Conservation (phyloP, 2,329 filamentous ascomycete species). For the Pezicula neosporulosa region DNA sequence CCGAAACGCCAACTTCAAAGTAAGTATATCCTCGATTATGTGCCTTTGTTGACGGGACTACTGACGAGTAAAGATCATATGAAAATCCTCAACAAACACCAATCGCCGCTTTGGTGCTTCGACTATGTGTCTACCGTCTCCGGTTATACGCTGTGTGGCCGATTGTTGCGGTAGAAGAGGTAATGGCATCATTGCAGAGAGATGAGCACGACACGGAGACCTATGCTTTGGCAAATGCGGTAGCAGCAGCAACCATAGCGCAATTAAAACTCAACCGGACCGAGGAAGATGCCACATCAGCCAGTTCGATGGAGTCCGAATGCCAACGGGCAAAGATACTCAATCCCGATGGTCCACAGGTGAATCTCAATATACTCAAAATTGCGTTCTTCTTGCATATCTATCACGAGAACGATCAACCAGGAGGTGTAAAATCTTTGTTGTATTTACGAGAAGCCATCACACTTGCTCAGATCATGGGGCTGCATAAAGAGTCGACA, state of each 20-base stretch:
- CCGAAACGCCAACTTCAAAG: no score
- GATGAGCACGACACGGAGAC: slow-evolving; percentile 31
- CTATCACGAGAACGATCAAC: slow-evolving; percentile 45
- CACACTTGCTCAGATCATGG: slow-evolving; percentile 47
- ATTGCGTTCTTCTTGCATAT: slow-evolving; percentile 50
- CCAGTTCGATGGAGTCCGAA: slow-evolving; percentile 32
- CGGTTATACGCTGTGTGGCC: slow-evolving; percentile 50
- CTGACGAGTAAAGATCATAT: background rate
- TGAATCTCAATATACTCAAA: slow-evolving; percentile 38
- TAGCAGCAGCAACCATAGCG: slow-evolving; percentile 44
- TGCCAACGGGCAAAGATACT: slow-evolving; percentile 29
- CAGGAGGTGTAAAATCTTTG: slow-evolving; percentile 43
- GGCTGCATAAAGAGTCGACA: slow-evolving; percentile 40
- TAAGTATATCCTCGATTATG: no score
- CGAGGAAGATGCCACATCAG: slow-evolving; percentile 26
- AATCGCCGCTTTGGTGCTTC: slow-evolving; percentile 15
- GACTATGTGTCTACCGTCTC: slow-evolving; percentile 35
- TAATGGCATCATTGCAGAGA: slow-evolving; percentile 34
- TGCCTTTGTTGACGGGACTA: background rate
- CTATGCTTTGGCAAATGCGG: slow-evolving; percentile 39
- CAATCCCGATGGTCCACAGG: slow-evolving; percentile 25
- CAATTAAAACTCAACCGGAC: slow-evolving; percentile 40
- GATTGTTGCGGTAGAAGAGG: slow-evolving; percentile 40
- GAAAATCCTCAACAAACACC: slow-evolving; percentile 5
- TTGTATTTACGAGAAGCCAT: slow-evolving; percentile 47